Percentiles rank a stretch among this genome's conserved stretches.
Conservation (phyloP, 495 filamentous ascomycete species). For the Talaromyces ruber region DNA sequence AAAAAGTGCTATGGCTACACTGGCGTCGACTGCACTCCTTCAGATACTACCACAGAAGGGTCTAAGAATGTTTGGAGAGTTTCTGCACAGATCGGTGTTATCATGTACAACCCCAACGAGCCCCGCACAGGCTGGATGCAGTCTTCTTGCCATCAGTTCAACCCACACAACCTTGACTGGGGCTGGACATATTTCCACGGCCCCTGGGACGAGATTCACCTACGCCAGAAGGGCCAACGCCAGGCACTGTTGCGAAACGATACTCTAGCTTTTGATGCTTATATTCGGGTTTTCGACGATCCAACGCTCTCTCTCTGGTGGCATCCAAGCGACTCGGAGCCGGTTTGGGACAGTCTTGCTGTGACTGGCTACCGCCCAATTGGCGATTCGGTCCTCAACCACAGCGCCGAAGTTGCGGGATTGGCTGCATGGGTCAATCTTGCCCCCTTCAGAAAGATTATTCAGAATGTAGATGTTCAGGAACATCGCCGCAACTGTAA, state of each 20-base stretch:
- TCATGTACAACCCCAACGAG: conserved; percentile 59
- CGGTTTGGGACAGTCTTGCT: conserved; percentile 66
- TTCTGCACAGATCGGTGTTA: conserved; percentile 53
- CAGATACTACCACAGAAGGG: conserved; percentile 6
- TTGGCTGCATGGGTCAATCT: conserved; percentile 52
- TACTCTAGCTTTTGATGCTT: conserved; percentile 54
- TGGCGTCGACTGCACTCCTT: conserved; percentile 4
- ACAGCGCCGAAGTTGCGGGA: conserved; percentile 43
- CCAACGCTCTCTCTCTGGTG: conserved; percentile 57
- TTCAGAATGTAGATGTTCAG: conserved; percentile 40
- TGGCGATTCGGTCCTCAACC: conserved; percentile 35
- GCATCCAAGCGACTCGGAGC: conserved; percentile 50
- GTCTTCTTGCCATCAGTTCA: conserved; percentile 52
- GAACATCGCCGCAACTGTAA: conserved; percentile 40
- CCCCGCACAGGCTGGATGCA: conserved; percentile 51
- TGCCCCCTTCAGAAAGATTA: conserved; percentile 47
- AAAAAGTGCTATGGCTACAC: conserved; percentile 20
- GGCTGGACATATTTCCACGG: conserved; percentile 61
- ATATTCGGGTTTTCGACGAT: conserved; percentile 56
- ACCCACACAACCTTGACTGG: conserved; percentile 51
- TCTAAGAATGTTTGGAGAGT: conserved; percentile 32
- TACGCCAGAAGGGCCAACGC: conserved; percentile 48
- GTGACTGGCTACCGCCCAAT: conserved; percentile 53
- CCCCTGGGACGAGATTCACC: conserved; percentile 50
- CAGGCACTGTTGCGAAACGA: conserved; percentile 56